Base-by-base conservation (phyloP, 2,329 filamentous ascomycete genomes). In the Teratosphaeria pseudoeucalypti region DNA sequence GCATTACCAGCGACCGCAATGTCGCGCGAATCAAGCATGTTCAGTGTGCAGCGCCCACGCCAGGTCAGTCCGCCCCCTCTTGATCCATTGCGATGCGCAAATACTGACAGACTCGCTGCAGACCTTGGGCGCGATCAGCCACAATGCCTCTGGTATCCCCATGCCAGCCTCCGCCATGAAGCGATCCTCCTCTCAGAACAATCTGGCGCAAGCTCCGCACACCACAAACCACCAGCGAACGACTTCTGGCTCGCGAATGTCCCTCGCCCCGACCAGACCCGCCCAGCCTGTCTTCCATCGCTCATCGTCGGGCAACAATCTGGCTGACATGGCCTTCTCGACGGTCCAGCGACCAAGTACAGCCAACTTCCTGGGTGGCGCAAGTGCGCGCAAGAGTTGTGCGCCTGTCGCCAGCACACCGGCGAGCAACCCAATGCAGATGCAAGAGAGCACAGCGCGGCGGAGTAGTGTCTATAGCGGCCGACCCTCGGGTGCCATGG, bases 81-180 rank as follows among this genome's bases (percentile, higher is more conserved):
- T 39, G n/a, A 57, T 57, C 39, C 57, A 54, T 32, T 52, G 52
- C 26, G 49, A 55, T 6, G 12, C 37, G 34, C 53, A 47, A 58
- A 62, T 60, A 60, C 60, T 63, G 55, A 67, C 61, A 53, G 49
- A 61, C 39, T 54, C 27, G 19, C 55, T 54, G 63, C 74, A 95
- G 90, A 96, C 94, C 58, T 84, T 97, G 61, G 92, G 88, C 65
- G 86, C 86, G 66, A 85, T 96, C 70, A 92, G 85, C 73, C 85
- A 86, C 73, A 92, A 91, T 64, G 69, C 69, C 74, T 88, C 89
- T 23, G 84, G 85, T 26, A 89, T 99, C 63, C 94, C 94, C 23
- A 90, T 95, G 76, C 92, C 94, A 9, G 83, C 89, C 32, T 97
- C 92, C 49, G 90, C 91, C 49, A 87, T 99, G 82, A 99, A 99